phyloP scores from a whole-genome alignment of 345 rosid species.

The Moricandia arvensis region DNA sequence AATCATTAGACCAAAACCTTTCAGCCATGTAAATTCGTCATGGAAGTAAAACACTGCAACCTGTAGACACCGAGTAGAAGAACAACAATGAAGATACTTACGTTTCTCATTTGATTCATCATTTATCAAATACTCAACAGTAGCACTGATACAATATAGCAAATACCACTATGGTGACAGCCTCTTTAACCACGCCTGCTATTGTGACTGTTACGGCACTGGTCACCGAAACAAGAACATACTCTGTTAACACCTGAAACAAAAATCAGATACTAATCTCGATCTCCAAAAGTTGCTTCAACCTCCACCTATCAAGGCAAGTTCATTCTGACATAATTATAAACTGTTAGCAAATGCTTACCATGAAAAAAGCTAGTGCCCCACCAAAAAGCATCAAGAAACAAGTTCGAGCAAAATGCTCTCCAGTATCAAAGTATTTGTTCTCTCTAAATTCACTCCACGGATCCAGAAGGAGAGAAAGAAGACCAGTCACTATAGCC shows the following conservation, averaged over 20 bases:
- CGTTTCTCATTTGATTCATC: neutral
- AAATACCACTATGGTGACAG: constrained; percentile 91
- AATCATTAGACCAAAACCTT: constrained; percentile 79
- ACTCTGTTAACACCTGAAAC: constrained; percentile 90
- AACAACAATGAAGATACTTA: neutral
- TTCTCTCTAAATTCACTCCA: constrained; percentile 75
- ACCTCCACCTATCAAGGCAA: neutral
- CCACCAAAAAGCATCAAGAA: constrained; percentile 95
- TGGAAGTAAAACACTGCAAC: constrained; percentile 98
- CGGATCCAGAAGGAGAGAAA: constrained; percentile 89
- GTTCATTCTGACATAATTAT: neutral
- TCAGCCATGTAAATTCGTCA: constrained; percentile 91
- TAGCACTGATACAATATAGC: neutral
- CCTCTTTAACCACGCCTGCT: constrained; percentile 98
- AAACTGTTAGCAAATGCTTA: constrained; percentile 30
- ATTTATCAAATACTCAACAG: constrained; percentile 7
- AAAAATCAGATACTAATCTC: neutral
- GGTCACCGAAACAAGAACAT: constrained; percentile 89
- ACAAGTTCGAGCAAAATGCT: constrained; percentile 81
- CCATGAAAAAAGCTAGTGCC: constrained; percentile 93
- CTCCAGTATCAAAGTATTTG: constrained; percentile 74
- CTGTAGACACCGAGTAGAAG: constrained; percentile 39
- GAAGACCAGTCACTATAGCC: constrained; percentile 77
- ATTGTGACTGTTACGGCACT: constrained; percentile 98
- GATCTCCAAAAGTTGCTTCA: constrained; percentile 2